Evolutionary conservation across 1,284 basidiomycete species (phyloP).

Genomic region (Apiotrichum mycotoxinovorans): DNA sequence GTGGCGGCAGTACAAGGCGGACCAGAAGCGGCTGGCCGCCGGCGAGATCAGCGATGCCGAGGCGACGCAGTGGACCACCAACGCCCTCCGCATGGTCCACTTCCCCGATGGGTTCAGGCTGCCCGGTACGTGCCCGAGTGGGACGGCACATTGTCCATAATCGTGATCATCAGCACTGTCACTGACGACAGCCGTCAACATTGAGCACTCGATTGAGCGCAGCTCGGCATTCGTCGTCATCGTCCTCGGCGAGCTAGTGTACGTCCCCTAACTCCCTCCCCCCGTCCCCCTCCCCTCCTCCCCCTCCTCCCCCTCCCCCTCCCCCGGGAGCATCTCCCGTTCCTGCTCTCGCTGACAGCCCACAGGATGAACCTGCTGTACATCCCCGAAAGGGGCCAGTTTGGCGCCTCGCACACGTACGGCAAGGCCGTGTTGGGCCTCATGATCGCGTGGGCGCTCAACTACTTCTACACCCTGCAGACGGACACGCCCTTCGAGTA

Average conservation of each 20-base stretch:
- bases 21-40: background rate
- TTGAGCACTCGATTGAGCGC: conserved; percentile 51
- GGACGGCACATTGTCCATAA: too few species aligned
- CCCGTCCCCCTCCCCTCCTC: too few species aligned
- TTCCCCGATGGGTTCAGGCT: conserved; percentile 20
- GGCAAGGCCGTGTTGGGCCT: conserved; percentile 47
- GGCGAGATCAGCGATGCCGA: background rate
- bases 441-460: conserved; percentile 51
- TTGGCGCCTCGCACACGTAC: conserved; percentile 35
- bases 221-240: conserved; percentile 49
- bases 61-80: background rate
- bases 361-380: conserved; percentile 15
- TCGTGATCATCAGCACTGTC: too few species aligned
- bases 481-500: conserved; percentile 20
- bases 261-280: background rate
- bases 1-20: background rate
- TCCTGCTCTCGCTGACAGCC: background rate
- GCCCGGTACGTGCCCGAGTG: conserved; percentile 25
- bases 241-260: conserved; percentile 20
- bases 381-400: conserved; percentile 4
- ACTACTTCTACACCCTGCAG: conserved; percentile 39
- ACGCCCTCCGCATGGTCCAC: conserved; percentile 17
- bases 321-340: too few species aligned
- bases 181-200: conserved; percentile 44
- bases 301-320: too few species aligned